phyloP scores from a whole-genome alignment of 345 rosid species.

The Geranium rotundifolium region DNA sequence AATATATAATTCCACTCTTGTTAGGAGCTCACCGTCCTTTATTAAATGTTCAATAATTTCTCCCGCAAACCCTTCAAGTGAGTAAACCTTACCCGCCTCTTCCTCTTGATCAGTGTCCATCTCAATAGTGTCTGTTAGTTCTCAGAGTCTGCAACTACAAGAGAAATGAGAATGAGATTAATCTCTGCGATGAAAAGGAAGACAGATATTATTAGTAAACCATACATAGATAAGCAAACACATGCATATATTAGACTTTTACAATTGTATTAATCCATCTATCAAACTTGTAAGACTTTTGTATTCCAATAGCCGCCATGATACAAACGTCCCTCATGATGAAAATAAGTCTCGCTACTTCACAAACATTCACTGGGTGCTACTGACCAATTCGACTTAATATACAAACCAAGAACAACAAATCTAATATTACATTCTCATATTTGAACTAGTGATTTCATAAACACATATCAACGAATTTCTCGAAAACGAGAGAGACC shows the following conservation, averaged over 20 bases:
- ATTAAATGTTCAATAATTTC: conserved; percentile 13
- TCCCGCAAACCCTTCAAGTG: conserved; percentile 14
- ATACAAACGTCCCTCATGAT: no score
- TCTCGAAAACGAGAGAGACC: background rate
- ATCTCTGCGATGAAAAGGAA: background rate
- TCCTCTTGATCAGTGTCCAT: background rate
- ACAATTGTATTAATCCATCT: no score
- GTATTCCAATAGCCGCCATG: no score
- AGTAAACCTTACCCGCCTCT: no score
- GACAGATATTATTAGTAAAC: background rate
- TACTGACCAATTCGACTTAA: background rate
- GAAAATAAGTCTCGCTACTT: background rate
- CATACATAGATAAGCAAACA: background rate
- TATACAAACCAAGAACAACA: background rate
- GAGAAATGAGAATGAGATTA: no score
- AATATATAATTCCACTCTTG: conserved; percentile 55
- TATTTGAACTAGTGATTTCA: background rate
- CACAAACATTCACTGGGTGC: background rate
- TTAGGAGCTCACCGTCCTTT: conserved; percentile 35
- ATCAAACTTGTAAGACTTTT: no score
- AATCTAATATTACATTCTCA: background rate
- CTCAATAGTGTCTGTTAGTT: background rate
- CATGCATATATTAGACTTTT: background rate
- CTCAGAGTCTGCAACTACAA: background rate
- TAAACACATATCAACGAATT: background rate